phyloP scores from a whole-genome alignment of 305 asterid genomes.

The Plantago rigida region DNA sequence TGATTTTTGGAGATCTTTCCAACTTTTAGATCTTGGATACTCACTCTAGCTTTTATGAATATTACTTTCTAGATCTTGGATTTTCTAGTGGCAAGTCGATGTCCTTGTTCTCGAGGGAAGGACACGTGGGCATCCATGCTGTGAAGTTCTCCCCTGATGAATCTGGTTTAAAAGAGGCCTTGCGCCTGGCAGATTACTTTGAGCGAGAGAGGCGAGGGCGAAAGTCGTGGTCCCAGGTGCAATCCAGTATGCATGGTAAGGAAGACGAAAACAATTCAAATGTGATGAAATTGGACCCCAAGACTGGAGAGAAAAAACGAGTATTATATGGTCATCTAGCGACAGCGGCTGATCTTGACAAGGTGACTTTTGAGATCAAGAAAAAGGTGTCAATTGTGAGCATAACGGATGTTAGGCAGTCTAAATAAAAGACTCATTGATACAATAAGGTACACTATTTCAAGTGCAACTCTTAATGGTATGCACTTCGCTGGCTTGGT shows the following conservation, averaged over 20 bases:
- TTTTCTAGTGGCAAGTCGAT: slow-evolving; percentile 64
- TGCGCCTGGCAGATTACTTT: slow-evolving; percentile 54
- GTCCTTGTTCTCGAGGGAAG: slow-evolving; percentile 73
- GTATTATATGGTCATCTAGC: slow-evolving; percentile 76
- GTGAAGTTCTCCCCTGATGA: slow-evolving; percentile 61
- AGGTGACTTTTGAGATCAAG: slow-evolving; percentile 63
- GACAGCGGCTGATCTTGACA: slow-evolving; percentile 65
- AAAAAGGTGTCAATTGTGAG: slow-evolving; percentile 65
- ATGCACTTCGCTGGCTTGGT: too few relatives aligned
- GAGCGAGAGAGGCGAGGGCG: slow-evolving; percentile 59
- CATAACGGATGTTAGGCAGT: slow-evolving; percentile 37
- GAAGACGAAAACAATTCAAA: slow-evolving; percentile 72
- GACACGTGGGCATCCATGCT: slow-evolving; percentile 68
- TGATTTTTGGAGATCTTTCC: not conserved
- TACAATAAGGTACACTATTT: not conserved
- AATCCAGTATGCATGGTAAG: slow-evolving; percentile 37
- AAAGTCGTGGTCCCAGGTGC: slow-evolving; percentile 61
- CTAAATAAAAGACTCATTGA: slow-evolving; percentile 23
- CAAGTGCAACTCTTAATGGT: not conserved
- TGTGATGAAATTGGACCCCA: slow-evolving; percentile 51
- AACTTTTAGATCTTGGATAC: slow-evolving; percentile 11
- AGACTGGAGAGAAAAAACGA: slow-evolving; percentile 55
- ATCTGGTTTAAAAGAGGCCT: slow-evolving; percentile 65
- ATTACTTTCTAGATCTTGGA: slow-evolving; percentile 61
- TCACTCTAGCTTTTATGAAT: slow-evolving; percentile 22